phyloP scores from a whole-genome alignment of 2,329 filamentous ascomycete species.

The Stachybotrys elegans region DNA sequence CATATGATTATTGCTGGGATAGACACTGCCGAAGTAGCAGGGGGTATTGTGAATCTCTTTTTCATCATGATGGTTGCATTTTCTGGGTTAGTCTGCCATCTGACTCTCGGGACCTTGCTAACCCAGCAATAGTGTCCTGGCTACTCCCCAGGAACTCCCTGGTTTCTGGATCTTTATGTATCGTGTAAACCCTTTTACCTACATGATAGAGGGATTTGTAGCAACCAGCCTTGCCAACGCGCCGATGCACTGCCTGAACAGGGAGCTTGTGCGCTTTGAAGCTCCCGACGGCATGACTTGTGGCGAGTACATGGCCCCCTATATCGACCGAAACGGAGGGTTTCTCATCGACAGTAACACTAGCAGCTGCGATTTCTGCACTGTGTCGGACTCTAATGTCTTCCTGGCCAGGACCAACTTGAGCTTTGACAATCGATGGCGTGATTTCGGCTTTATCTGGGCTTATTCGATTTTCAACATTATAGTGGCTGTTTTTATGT shows the following conservation, averaged over 20 bases:
- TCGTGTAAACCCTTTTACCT: conserved; percentile 68
- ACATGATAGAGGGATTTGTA: conserved; percentile 63
- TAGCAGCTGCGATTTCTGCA: conserved; percentile 38
- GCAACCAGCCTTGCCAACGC: conserved; percentile 59
- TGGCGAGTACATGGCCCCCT: conserved; percentile 45
- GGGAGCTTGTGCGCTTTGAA: conserved; percentile 60
- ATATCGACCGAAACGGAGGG: conserved; percentile 41
- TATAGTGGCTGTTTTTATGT: conserved; percentile 41
- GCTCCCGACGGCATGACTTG: conserved; percentile 52
- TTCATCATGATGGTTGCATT: conserved; percentile 59
- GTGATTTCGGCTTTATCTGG: conserved; percentile 52
- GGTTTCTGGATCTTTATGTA: conserved; percentile 78
- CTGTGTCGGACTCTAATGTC: conserved; percentile 30
- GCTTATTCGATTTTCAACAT: conserved; percentile 49
- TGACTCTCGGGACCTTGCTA: conserved; percentile 63
- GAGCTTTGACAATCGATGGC: conserved; percentile 46
- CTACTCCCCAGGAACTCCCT: conserved; percentile 55
- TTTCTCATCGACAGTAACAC: conserved; percentile 24
- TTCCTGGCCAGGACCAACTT: conserved; percentile 36
- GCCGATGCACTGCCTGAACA: conserved; percentile 52
- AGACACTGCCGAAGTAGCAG: conserved; percentile 56
- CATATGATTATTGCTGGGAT: conserved; percentile 59
- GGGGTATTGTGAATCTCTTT: conserved; percentile 57
- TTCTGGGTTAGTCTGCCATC: conserved; percentile 37
- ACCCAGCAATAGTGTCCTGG: conserved; percentile 58